Base-by-base conservation (phyloP, 2,329 filamentous ascomycete genomes). In the Alternaria sp. region DNA sequence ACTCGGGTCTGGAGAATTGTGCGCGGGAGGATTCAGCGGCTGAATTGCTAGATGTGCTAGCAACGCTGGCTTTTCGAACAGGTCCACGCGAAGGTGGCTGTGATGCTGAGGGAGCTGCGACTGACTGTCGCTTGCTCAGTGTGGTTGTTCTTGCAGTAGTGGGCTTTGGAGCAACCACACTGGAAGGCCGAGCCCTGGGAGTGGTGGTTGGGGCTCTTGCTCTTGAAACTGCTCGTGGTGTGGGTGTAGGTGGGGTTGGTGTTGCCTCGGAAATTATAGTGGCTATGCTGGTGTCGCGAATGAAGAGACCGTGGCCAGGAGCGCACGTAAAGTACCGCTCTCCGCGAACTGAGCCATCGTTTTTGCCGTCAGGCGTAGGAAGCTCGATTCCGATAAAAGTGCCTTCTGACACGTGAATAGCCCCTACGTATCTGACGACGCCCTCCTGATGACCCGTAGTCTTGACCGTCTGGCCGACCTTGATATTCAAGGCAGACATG, bases 311-410 rank as follows among this genome's bases (percentile, higher is more conserved):
- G 86, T 89, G 79, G 75, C 85, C 80, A 44, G 82, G 80, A 49
- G 84, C 77, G 69, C 94, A 98, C 51, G 94, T 88, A 71, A 98
- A 98, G 77, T 98, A 98, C 20, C 92, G 85, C 75, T 92, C 87
- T 63, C 93, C 94, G 78, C 94, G 88, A 47, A 98, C 92, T 56
- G 91, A 90, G 66, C 94, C 94, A 84, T 98, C 93, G 72, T 98
- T 98, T 83, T 98, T 98, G 32, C 95, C 94, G 20, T 86, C 87
- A 54, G 89, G 84, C 47, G 92, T 90, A 53, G 93, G 88, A 57
- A 98, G 87, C 82, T 97, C 94, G 61, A 98, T 87, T 65, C 94
- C 94, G 60, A 97, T 84, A 93, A 94, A 98, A 63, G 91, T 88
- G 64, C 94, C 94, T 6, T 85, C 82, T 59, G 93, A 64, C 97